phyloP scores from a whole-genome alignment of 495 filamentous ascomycete species.

The Acidomyces sp. region DNA sequence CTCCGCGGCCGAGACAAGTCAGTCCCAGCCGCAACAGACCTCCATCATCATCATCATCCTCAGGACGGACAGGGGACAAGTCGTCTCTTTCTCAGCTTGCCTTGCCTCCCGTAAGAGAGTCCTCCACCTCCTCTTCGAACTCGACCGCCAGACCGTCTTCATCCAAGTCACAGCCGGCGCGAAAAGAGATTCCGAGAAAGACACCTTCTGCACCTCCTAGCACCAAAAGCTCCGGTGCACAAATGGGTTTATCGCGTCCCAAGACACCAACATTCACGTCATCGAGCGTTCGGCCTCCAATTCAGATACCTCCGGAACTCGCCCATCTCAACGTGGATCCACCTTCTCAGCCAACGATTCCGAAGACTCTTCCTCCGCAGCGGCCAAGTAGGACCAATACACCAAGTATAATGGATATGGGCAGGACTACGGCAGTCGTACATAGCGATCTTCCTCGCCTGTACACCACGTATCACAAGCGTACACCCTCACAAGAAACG shows the following conservation, averaged over 20 bases:
- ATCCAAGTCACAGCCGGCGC: neutral
- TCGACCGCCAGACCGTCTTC: slow-evolving; percentile 25
- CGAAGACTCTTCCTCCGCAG: slow-evolving; percentile 21
- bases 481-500: slow-evolving; percentile 25
- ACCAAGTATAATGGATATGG: slow-evolving; percentile 46
- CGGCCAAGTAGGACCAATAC: slow-evolving; percentile 75
- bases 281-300: slow-evolving; percentile 3
- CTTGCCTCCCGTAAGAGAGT: slow-evolving; percentile 53
- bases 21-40: slow-evolving; percentile 8
- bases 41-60: slow-evolving; percentile 15
- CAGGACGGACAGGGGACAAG: slow-evolving; percentile 37
- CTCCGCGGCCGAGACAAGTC: slow-evolving; percentile 29
- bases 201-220: slow-evolving; percentile 1
- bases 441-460: slow-evolving; percentile 56
- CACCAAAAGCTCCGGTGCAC: neutral
- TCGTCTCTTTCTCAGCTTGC: slow-evolving; percentile 30
- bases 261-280: slow-evolving; percentile 4
- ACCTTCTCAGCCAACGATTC: neutral
- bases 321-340: slow-evolving; percentile 29
- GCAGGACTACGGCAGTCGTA: slow-evolving; percentile 53
- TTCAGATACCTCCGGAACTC: slow-evolving; percentile 29
- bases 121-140: slow-evolving; percentile 29
- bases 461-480: slow-evolving; percentile 34
- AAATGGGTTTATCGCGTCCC: no score
- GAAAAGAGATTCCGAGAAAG: slow-evolving; percentile 10